Evolutionary conservation across 345 rosid genomes (phyloP).

Genomic region (Salix exigua): DNA sequence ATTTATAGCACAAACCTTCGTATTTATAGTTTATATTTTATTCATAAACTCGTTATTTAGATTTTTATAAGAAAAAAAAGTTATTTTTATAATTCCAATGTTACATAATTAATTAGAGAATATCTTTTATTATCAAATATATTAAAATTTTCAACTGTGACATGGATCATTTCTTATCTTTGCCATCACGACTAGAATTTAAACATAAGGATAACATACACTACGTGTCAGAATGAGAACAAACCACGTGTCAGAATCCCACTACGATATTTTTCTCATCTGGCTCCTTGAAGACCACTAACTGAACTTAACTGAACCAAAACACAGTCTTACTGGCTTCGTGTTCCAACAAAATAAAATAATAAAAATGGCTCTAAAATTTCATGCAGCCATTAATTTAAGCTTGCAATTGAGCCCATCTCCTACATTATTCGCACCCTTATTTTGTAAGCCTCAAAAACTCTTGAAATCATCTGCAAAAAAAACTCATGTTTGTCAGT

Average conservation of each 20-base stretch:
- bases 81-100: too few relatives aligned
- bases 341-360: neutral
- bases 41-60: too few relatives aligned
- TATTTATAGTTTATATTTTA: too few relatives aligned
- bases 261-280: neutral
- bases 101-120: too few relatives aligned
- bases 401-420: neutral
- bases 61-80: too few relatives aligned
- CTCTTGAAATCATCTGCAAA: neutral
- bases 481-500: conserved; percentile 9
- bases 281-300: neutral
- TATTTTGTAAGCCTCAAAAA: conserved; percentile 4
- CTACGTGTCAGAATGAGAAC: neutral
- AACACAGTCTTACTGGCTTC: neutral
- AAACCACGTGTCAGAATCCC: neutral
- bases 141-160: too few relatives aligned
- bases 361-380: neutral
- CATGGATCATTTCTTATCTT: too few relatives aligned
- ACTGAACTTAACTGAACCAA: neutral
- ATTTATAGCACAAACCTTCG: too few relatives aligned
- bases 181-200: too few relatives aligned
- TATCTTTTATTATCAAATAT: too few relatives aligned
- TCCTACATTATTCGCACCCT: neutral
- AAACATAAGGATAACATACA: neutral
- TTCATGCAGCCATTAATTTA: neutral